Evolutionary conservation across 2,329 filamentous ascomycete species (phyloP).

Genomic region (Colletotrichum paranaense): DNA sequence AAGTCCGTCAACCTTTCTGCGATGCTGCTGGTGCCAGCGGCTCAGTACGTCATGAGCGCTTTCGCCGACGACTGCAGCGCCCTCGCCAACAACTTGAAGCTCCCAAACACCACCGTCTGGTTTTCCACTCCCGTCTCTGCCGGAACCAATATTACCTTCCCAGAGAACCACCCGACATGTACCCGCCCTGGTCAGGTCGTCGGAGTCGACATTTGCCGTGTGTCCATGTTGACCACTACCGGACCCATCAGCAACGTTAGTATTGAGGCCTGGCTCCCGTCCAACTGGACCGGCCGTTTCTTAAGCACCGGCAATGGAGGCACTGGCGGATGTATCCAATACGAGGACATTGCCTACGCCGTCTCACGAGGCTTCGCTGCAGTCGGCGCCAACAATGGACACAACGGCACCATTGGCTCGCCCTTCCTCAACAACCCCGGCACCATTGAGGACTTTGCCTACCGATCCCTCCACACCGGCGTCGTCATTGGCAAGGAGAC

Average conservation of each 20-base stretch:
- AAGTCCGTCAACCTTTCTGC: conserved; percentile 27
- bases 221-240: conserved; percentile 44
- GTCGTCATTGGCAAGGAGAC: conserved; percentile 55
- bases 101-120: conserved; percentile 44
- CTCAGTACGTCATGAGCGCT: conserved; percentile 25
- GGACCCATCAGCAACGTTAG: conserved; percentile 56
- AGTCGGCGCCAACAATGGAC: conserved; percentile 61
- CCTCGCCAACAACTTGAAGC: conserved; percentile 42
- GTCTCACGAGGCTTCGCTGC: conserved; percentile 54
- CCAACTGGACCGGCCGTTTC: conserved; percentile 56
- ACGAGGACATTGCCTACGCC: conserved; percentile 56
- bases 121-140: conserved; percentile 50
- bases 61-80: conserved; percentile 37
- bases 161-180: conserved; percentile 53
- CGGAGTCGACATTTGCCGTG: conserved; percentile 42
- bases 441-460: conserved; percentile 50
- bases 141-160: conserved; percentile 50
- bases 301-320: conserved; percentile 61
- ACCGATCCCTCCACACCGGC: conserved; percentile 46
- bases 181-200: conserved; percentile 36
- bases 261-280: conserved; percentile 59
- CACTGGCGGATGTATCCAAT: conserved; percentile 57
- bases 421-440: conserved; percentile 50
- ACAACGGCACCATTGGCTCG: conserved; percentile 53
- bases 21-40: conserved; percentile 31